A percentile compares a stretch with the other conserved stretches of the same genome.
phyloP scores from a whole-genome alignment of 129 eudicot species.

The Tagetes erecta region DNA sequence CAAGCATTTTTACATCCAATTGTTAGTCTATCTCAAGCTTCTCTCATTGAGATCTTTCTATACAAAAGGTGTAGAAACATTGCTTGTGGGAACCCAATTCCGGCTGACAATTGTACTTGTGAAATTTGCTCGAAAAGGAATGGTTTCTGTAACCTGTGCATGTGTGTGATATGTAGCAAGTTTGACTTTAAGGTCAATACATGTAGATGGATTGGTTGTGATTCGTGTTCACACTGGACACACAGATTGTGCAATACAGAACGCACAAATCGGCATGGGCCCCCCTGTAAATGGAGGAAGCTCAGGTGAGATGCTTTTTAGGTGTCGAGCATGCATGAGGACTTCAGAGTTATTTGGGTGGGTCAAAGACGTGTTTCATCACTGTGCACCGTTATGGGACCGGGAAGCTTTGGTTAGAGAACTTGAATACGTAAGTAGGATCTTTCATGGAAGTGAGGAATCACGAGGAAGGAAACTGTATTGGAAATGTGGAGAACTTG shows the following conservation, averaged over 20 bases:
- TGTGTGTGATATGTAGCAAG: conserved; percentile 94
- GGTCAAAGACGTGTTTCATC: conserved; percentile 94
- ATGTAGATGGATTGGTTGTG: conserved; percentile 96
- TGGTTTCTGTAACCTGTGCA: conserved; percentile 94
- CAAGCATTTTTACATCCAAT: conserved; percentile 93
- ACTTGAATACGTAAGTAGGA: conserved; percentile 78
- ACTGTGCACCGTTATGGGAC: conserved; percentile 86
- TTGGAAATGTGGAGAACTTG: conserved; percentile 77
- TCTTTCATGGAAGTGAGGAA: conserved; percentile 78
- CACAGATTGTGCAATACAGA: conserved; percentile 95
- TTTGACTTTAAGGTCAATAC: conserved; percentile 97
- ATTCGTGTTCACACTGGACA: conserved; percentile 91
- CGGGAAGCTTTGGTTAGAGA: conserved; percentile 72
- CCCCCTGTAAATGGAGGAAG: conserved; percentile 57
- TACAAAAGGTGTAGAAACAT: conserved; percentile 86
- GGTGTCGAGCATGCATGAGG: conserved; percentile 88
- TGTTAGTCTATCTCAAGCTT: conserved; percentile 78
- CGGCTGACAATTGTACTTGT: conserved; percentile 78
- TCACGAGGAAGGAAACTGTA: conserved; percentile 65
- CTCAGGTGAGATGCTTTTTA: conserved; percentile 78
- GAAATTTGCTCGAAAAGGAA: conserved; percentile 71
- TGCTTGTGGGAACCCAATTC: no score
- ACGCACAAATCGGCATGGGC: conserved; percentile 87
- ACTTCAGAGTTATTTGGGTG: conserved; percentile 92
- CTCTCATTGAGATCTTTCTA: conserved; percentile 78